phyloP scores from a whole-genome alignment of 345 rosid species.

The Zanthoxylum bungeanum region DNA sequence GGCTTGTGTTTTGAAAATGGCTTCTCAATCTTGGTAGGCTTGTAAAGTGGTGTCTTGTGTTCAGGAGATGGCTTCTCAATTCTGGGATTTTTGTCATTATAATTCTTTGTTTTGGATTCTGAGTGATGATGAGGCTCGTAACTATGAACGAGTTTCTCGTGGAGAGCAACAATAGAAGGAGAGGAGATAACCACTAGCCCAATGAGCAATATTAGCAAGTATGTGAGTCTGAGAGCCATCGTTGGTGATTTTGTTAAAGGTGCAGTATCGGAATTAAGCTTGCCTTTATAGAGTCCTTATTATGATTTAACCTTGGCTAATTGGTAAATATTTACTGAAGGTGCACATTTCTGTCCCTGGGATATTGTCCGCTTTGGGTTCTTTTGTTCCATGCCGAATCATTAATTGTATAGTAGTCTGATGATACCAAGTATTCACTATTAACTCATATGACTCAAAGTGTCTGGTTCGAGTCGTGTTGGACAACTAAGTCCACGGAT shows the following conservation, averaged over 20 bases:
- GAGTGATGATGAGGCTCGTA: background rate
- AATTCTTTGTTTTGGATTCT: background rate
- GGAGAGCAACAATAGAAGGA: conserved; percentile 12
- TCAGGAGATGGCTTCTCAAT: conserved; percentile 1
- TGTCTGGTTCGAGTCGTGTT: too few relatives aligned
- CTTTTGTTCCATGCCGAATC: too few relatives aligned
- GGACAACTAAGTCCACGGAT: too few relatives aligned
- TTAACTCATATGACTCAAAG: too few relatives aligned
- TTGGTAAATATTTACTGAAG: too few relatives aligned
- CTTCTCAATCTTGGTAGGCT: background rate
- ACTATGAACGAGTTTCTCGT: background rate
- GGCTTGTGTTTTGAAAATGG: background rate
- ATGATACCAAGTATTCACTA: too few relatives aligned
- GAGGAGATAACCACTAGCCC: conserved; percentile 23
- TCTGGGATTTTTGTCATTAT: background rate
- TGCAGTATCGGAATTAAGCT: background rate
- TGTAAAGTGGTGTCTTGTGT: too few relatives aligned
- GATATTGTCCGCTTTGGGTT: too few relatives aligned
- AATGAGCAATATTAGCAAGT: conserved; percentile 22
- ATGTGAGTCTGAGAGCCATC: conserved; percentile 15
- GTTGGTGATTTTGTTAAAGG: background rate
- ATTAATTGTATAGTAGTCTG: too few relatives aligned
- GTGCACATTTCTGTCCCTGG: too few relatives aligned
- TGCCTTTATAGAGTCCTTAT: conserved; percentile 12
- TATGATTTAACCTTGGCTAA: too few relatives aligned